Conservation (phyloP, 495 filamentous ascomycete genomes). For the Aspergillus nidulans region DNA sequence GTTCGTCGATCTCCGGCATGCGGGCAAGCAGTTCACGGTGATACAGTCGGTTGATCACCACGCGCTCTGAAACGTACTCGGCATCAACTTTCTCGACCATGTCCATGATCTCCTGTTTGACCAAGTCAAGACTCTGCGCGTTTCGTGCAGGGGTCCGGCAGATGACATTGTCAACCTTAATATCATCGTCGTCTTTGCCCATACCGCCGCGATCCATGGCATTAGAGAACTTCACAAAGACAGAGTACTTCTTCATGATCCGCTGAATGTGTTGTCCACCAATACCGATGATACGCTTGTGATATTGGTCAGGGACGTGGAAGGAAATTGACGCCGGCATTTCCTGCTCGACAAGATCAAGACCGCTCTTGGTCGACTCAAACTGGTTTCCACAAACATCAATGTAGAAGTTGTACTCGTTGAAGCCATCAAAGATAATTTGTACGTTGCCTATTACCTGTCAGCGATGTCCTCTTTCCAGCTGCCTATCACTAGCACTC, state of each 20-base stretch:
- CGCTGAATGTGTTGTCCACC: conserved; percentile 98
- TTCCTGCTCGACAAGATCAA: conserved; percentile 93
- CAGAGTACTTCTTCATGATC: conserved; percentile 99
- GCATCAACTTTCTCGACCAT: conserved; percentile 98
- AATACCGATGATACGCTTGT: conserved; percentile 98
- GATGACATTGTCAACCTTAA: conserved; percentile 98
- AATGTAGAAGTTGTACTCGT: conserved; percentile 99
- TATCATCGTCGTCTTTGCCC: conserved; percentile 92
- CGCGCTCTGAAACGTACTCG: conserved; percentile 89
- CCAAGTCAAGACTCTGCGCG: conserved; percentile 89
- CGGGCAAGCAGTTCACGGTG: conserved; percentile 89
- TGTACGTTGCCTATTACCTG: conserved; percentile 73
- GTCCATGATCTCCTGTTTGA: conserved; percentile 98
- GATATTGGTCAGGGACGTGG: conserved; percentile 99
- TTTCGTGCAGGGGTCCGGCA: conserved; percentile 96
- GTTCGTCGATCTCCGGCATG: conserved; percentile 81
- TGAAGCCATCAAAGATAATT: conserved; percentile 97
- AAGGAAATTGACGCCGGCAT: conserved; percentile 99
- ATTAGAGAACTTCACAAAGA: conserved; percentile 99
- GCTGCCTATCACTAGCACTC: conserved; percentile 17
- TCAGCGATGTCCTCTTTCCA: background rate
- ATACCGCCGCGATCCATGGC: conserved; percentile 97
- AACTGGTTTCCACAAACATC: conserved; percentile 90
- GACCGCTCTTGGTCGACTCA: conserved; percentile 84
- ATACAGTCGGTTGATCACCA: conserved; percentile 89